Evolutionary conservation across 1,284 basidiomycete species (phyloP).

Genomic region (Ustilago loliicola): DNA sequence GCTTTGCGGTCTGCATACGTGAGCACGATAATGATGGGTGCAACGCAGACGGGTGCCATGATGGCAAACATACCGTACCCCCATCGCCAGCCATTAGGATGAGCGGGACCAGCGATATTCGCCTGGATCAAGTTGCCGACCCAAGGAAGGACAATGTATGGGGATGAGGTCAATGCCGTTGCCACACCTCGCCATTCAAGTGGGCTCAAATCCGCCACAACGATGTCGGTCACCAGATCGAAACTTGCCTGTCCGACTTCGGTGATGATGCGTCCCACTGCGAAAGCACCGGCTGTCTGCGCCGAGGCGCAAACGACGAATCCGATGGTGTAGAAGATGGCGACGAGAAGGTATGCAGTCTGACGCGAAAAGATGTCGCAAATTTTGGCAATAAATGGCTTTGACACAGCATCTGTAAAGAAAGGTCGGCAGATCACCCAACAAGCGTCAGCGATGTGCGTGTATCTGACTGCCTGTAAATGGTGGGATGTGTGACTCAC

Average conservation of each 20-base stretch:
- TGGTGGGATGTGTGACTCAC: no score
- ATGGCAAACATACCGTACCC: constrained; percentile 54
- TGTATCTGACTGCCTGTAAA: no score
- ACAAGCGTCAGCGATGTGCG: neutral
- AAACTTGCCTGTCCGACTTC: constrained; percentile 47
- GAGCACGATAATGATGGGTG: constrained; percentile 65
- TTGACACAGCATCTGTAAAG: constrained; percentile 48
- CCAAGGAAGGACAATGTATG: constrained; percentile 28
- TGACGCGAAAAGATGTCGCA: constrained; percentile 63
- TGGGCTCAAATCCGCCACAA: constrained; percentile 56
- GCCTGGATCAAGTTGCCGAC: constrained; percentile 23
- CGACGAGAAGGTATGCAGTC: constrained; percentile 44
- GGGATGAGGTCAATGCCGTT: constrained; percentile 30
- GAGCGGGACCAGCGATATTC: neutral
- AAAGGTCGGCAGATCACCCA: constrained; percentile 22
- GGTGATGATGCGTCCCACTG: constrained; percentile 34
- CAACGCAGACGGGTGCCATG: constrained; percentile 44
- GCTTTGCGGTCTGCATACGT: constrained; percentile 71
- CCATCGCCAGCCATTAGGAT: constrained; percentile 46
- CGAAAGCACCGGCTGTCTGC: constrained; percentile 27
- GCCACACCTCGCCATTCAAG: constrained; percentile 48
- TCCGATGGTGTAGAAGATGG: constrained; percentile 59
- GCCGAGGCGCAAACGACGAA: constrained; percentile 55
- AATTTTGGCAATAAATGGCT: constrained; percentile 61
- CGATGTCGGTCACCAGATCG: constrained; percentile 58